Base-by-base conservation (phyloP, 2,329 filamentous ascomycete genomes). In the Paraphoma sp. region DNA sequence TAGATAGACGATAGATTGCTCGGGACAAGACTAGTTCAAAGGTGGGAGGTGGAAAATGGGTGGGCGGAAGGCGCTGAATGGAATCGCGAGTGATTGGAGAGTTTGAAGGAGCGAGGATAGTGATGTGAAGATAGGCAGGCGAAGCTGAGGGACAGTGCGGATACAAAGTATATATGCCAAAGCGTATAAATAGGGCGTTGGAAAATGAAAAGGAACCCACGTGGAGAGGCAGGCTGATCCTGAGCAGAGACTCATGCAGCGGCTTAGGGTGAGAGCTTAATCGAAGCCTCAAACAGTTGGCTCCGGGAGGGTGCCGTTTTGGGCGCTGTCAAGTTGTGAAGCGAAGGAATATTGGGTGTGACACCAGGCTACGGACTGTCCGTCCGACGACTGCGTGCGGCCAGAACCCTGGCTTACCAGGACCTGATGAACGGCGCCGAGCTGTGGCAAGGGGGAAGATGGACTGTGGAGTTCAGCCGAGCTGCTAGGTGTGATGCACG, bases 281-380 rank as follows among this genome's bases (percentile, higher is more conserved):
- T 67, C 65, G 65, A 70, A 69, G 68, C 67, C 71, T 75, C 73
- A 76, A 74, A 75, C 74, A 70, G 67, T 65, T 74, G 72, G 71
- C 68, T 65, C 69, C 74, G 74, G 72, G 71, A 70, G 69, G 58
- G 64, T 69, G 67, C 74, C 73, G 72, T 67, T 73, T 76, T 72
- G 69, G 73, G 72, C 64, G 72, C 71, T 73, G 70, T 75, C 71
- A 75, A 68, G 62, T 54, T 70, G 65, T 73, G 69, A 74, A 72
- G 71, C 72, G 70, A 74, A 70, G 65, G 63, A 64, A 62, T 65
- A 23, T 23, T 23, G 71, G 64, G 62, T 69, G 71, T 67, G 70
- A 74, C 71, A 72, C 67, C 65, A 64, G 59, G 65, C 58, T 59
- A 64, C 70, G 69, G 65, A 65, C 64, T 63, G 67, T 63, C 64